Evolutionary conservation across 2,329 filamentous ascomycete genomes (phyloP), one percentile per base, ranked within the genome.

Genomic region (Ceratocystis cacaofunesta): DNA sequence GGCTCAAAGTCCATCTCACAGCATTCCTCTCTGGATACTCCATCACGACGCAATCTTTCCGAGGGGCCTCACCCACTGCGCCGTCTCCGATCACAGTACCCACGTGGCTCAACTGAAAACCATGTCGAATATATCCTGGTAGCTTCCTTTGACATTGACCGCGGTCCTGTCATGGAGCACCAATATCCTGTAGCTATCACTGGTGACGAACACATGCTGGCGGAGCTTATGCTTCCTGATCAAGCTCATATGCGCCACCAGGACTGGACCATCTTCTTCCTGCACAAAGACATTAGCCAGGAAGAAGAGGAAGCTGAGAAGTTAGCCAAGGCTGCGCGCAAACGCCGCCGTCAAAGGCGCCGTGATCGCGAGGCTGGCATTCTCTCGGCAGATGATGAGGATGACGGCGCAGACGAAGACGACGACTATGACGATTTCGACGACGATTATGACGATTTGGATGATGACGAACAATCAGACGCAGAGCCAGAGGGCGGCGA

Each of bases 91-190:
- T 88, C 88, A 22, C 88, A 91, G 71, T 92, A 91, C 72, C 88
- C 88, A 17, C 80, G 85, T n/a, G 81, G 86, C 66, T 82, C 85
- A 10, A 78, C 79, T 5, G 88, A 97, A 74, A 95, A 94, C 72
- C 94, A 99, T 86, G 94, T 99, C 76, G 94, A 99, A 74, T 99
- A 97, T 73, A 97, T 99, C 64, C 80, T 99, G 64, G 94, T 99
- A 65, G 94, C 94, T 3, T 95, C 91, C 1, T 99, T 99, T 76
- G 91, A 97, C 75, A 95, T 97, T 71, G 92, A 97, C 74, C 86
- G 90, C 64, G 94, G 94, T 2, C 92, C 92, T 60, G 86, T 96
- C 71, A 97, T 99, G 94, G 94, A 99, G 74, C 92, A 99, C 74
- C 94, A 99, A 73, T 99, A 92, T 73, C 94, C 94, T 0, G 87